Base-by-base conservation (phyloP, 108 stramenopile genomes). In the Cyclotella sp. region DNA sequence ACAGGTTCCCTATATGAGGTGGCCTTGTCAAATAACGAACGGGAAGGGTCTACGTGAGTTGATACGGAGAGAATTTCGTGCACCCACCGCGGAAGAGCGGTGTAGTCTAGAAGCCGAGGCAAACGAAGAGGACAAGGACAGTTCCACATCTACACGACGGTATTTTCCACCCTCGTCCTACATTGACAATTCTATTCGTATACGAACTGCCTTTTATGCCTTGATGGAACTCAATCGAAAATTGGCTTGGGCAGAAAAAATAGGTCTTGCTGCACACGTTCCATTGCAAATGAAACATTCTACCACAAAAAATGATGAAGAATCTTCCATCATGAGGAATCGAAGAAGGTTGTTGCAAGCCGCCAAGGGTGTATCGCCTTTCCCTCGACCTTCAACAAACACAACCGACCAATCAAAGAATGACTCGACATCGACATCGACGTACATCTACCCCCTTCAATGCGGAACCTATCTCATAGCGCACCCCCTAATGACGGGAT, bases 401-500 rank as follows among this genome's bases (percentile, higher is more conserved):
- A 28, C 21, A 30, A 44, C 1, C 4, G 47, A 54, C 8, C 19
- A 39, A 12, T 14, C 54, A 1, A 55, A 44, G 42, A 54, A 6
- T 6, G 16, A 40, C 22, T 51, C 45, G 22, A 40, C 62, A 29
- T 12, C 7, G 12, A 49, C 51, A 61, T 39, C 29, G 0, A 66
- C 68, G n/a, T 27, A 81, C 7, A 39, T 74, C 0, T 68, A 66
- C 12, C 79, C 84, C 42, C 84, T 95, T 65, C 75, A 79, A 69
- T 87, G 92, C 30, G 94, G 94, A 6, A 79, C 86, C 27, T 93
- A 89, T 85, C 68, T 95, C 27, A 61, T 95, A 41, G 87, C 92
- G 16, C 94, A 95, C 84, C 94, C 94, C 12, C 75, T 91, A 27
- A 80, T 93, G 86, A 83, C 79, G 10, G 92, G 92, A 39, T 91